Percentiles rank a stretch among this genome's conserved stretches.
These are phyloP conservation scores for Aspergillus steynii DNA, from an alignment of 495 filamentous ascomycete genomes.

Conservation along the genomic window DNA sequence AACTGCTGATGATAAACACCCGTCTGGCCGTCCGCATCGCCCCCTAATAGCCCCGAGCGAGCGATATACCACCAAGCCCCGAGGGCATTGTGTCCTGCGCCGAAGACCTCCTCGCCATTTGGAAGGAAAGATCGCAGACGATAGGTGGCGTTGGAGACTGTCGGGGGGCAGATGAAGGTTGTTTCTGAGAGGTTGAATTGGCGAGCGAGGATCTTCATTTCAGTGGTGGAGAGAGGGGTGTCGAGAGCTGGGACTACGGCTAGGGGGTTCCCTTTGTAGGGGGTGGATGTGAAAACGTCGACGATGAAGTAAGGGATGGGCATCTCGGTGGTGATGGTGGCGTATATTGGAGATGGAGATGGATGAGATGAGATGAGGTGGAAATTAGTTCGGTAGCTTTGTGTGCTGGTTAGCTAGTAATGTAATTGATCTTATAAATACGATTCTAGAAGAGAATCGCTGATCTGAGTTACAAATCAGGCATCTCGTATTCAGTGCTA, in stretches of 20 bases:
- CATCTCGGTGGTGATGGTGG: conserved; percentile 4
- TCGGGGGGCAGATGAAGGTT: conserved; percentile 22
- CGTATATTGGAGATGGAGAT: not conserved
- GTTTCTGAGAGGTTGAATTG: conserved; percentile 28
- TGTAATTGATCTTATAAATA: too few relatives aligned
- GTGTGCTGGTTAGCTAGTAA: too few relatives aligned
- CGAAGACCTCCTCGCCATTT: conserved; percentile 22
- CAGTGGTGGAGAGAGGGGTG: conserved; percentile 14
- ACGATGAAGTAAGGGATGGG: conserved; percentile 11
- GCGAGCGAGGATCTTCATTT: conserved; percentile 23
- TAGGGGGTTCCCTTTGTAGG: conserved; percentile 21
- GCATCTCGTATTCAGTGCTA: too few relatives aligned
- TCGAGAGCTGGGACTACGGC: conserved; percentile 18
- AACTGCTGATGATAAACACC: conserved; percentile 13
- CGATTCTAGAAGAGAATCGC: too few relatives aligned
- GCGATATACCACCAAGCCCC: conserved; percentile 23
- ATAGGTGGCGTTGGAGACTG: conserved; percentile 9
- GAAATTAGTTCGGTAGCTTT: too few relatives aligned
- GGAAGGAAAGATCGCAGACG: conserved; percentile 20
- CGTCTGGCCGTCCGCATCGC: not conserved
- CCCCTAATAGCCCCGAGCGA: conserved; percentile 8
- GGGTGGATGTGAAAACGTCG: conserved; percentile 18
- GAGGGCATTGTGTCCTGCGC: conserved; percentile 21
- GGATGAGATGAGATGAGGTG: not conserved
- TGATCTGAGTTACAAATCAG: too few relatives aligned